Evolutionary conservation across 2,329 filamentous ascomycete genomes (phyloP), one percentile per base, ranked within the genome.

Genomic region (Colletotrichum tropicicola): DNA sequence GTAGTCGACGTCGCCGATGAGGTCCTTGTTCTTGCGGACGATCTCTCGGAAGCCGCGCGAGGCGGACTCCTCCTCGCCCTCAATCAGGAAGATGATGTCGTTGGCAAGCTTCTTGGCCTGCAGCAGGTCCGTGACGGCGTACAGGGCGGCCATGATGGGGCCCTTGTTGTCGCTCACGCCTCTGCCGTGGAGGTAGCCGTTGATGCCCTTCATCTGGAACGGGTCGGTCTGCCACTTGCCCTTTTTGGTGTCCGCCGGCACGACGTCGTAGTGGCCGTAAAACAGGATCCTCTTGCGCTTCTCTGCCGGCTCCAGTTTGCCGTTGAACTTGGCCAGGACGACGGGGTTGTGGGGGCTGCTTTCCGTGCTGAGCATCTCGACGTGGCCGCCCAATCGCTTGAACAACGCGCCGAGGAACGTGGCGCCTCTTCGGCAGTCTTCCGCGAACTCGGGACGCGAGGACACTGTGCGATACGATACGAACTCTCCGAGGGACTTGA

Each of bases 91-190:
- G 27, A 97, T 86, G 59, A 99, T 90, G 70, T 99, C 94, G 39
- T 94, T 94, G 55, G 91, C 91, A 1, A 99, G 84, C 17, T 88
- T 85, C 71, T 97, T 93, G n/a, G 92, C 89, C 68, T 95, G 91
- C 68, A 92, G 89, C 4, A 99, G 82, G 71, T 98, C 95, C 0
- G 95, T 93, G 1, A 97, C 95, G 0, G 95, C 96, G 73, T 97
- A 98, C 0, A 99, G 85, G 1, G 96, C 96, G 2, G 97, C 95
- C 73, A 99, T 88, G 65, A 98, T 93, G 0, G 96, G 96, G 0
- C 97, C 96, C 77, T 99, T 99, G 80, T 99, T 98, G 77, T 99
- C 96, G 49, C 94, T 97, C 13, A 97, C 92, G n/a, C 96, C 96
- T 71, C 96, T 92, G 3, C 96, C 96, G 69, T 99, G 98, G 2